A percentile compares a stretch with the other conserved stretches of the same genome.
Conservation (phyloP, 148 eudicot species). For the Diospyros kaki region DNA sequence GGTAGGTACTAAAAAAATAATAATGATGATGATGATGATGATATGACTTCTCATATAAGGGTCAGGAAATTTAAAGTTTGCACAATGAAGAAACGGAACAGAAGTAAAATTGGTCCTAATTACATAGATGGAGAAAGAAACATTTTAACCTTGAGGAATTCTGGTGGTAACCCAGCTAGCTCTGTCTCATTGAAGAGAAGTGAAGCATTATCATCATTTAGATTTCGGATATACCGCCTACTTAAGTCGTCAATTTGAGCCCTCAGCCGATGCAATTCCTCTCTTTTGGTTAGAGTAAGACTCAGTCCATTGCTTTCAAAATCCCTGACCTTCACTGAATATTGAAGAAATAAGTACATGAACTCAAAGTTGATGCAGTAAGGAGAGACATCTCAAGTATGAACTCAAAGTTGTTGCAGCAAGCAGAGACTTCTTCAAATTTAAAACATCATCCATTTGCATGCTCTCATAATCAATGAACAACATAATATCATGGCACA, state of each 20-base stretch:
- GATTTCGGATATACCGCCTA: slow-evolving; percentile 63
- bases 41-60: neutral
- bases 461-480: no score
- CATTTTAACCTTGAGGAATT: slow-evolving; percentile 63
- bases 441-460: neutral
- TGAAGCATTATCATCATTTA: slow-evolving; percentile 58
- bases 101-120: neutral
- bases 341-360: slow-evolving; percentile 36
- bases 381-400: neutral
- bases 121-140: slow-evolving; percentile 4
- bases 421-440: neutral
- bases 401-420: slow-evolving; percentile 6
- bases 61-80: neutral
- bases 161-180: slow-evolving; percentile 78
- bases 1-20: neutral
- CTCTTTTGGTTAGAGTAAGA: slow-evolving; percentile 75
- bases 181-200: slow-evolving; percentile 65
- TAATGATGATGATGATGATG: no score
- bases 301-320: slow-evolving; percentile 83
- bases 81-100: neutral
- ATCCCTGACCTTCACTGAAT: slow-evolving; percentile 84
- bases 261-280: slow-evolving; percentile 74
- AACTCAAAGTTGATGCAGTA: slow-evolving; percentile 6
- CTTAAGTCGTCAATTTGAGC: slow-evolving; percentile 73
- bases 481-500: no score